Base-by-base conservation (phyloP, 192 early-diverging fungal species). In the Blastocladiella britannica region DNA sequence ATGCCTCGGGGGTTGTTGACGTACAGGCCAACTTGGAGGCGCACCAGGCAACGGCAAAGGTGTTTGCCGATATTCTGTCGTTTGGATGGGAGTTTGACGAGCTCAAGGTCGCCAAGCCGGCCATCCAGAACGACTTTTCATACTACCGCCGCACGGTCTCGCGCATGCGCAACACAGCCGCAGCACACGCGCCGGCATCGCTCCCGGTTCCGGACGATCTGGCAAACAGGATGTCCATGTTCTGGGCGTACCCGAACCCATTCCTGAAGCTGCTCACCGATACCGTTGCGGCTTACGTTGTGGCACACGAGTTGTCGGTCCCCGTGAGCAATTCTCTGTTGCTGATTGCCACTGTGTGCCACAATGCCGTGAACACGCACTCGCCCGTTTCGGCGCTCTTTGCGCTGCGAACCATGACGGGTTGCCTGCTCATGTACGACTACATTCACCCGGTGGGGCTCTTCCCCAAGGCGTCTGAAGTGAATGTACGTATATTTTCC, bases 41-140 rank as follows among this genome's bases (percentile, higher is more conserved):
- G 28, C 76, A 85, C 58, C 89, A 86, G 55, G 86, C 85, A 20
- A 77, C 89, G 28, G 81, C 88, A 8, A 80, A 82, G 60, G 69
- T 82, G 53, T 67, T 93, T 52, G 89, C 87, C 7, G 82, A 88
- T 53, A 67, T 94, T 54, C 73, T 97, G 43, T 79, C 85, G 63
- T 90, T 92, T 67, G 82, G 82, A 27, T 85, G 87, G 67, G 77
- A 84, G 29, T 97, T 97, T 72, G 93, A 97, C 65, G 80, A 84
- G 61, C 64, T 93, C 8, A 97, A 97, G 80, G 87, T 85, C 71
- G 56, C 63, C 4, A 85, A 80, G 47, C 78, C 83, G 18, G 79
- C 81, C 62, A 78, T 95, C 59, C 93, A 97, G 67, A 97, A 97
- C 68, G 93, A 97, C 61, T 91, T 97, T 65, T 91, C 91, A 43